phyloP scores from a whole-genome alignment of 2,329 filamentous ascomycete genomes.

The Dryadomyces sulphureus region DNA sequence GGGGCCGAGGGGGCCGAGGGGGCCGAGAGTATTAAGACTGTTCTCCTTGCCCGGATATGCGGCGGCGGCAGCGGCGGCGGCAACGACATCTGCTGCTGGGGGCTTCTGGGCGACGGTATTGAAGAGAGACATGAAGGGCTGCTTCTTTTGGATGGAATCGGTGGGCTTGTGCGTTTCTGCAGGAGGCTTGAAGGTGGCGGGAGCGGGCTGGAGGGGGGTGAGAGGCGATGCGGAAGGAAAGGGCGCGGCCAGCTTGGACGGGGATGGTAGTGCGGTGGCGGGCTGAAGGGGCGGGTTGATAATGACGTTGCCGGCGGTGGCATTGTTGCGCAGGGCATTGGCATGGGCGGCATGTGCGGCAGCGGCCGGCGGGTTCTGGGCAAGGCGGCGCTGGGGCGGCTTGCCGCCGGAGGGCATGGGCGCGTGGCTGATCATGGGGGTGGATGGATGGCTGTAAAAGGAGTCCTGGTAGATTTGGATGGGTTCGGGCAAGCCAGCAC shows the following conservation, averaged over 20 bases:
- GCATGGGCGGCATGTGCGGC: no score
- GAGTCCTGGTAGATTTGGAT: conserved; percentile 38
- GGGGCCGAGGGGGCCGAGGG: no score
- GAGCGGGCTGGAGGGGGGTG: conserved; percentile 38
- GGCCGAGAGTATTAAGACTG: no score
- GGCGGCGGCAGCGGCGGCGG: conserved; percentile 9
- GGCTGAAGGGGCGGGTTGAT: conserved; percentile 47
- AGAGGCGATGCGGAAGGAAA: conserved; percentile 42
- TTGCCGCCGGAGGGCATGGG: conserved; percentile 38
- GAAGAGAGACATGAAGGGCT: conserved; percentile 41
- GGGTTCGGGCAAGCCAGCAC: conserved; percentile 30
- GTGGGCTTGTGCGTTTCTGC: conserved; percentile 35
- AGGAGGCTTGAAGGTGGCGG: conserved; percentile 53
- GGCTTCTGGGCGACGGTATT: conserved; percentile 42
- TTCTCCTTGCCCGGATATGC: conserved; percentile 40
- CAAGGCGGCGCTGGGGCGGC: conserved; percentile 30
- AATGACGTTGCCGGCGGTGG: conserved; percentile 45
- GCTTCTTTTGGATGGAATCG: conserved; percentile 56
- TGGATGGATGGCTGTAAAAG: conserved; percentile 24
- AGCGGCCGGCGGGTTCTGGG: conserved; percentile 15
- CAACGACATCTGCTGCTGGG: conserved; percentile 23
- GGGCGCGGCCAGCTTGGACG: conserved; percentile 44
- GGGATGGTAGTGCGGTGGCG: conserved; percentile 43
- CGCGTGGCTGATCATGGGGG: conserved; percentile 38
- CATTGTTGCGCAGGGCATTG: conserved; percentile 40